These are phyloP conservation scores for Biscogniauxia sp. DNA, from an alignment of 2,329 filamentous ascomycete genomes.

Conservation along the genomic window DNA sequence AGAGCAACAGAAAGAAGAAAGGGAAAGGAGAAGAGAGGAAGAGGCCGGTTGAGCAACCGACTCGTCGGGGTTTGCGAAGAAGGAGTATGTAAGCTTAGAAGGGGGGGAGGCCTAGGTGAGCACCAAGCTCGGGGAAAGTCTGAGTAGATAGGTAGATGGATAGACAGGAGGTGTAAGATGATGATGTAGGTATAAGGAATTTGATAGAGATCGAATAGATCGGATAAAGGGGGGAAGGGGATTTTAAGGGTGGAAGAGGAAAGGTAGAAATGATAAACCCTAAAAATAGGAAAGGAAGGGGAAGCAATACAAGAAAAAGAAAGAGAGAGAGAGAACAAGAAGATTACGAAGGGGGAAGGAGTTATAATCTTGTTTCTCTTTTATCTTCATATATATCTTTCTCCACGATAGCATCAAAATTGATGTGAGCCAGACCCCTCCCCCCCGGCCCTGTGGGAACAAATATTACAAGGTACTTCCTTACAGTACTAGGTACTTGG, in stretches of 20 bases:
- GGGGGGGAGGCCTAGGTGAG: not conserved
- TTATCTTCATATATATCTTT: not conserved
- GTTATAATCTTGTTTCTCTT: not conserved
- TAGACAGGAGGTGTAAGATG: not conserved
- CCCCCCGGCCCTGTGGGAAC: not conserved
- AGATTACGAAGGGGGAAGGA: not conserved
- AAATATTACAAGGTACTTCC: not conserved
- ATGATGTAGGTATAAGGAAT: not conserved
- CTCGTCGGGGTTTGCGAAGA: too few species aligned
- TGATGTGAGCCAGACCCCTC: not conserved
- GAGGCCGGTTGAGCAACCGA: not conserved
- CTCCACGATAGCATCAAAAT: constrained; percentile 3
- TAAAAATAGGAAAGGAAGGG: not conserved
- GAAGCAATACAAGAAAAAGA: not conserved
- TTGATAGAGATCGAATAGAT: not conserved
- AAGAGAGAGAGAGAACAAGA: not conserved
- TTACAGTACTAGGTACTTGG: not conserved
- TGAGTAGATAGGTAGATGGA: not conserved
- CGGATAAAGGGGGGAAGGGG: not conserved
- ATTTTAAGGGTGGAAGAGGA: not conserved
- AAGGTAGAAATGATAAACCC: not conserved
- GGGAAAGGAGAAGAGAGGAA: not conserved
- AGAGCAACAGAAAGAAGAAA: too few species aligned
- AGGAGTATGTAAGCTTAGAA: not conserved
- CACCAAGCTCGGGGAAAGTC: not conserved